Base-by-base conservation (phyloP, 2,329 filamentous ascomycete genomes). In the Scortechinia acanthostroma region DNA sequence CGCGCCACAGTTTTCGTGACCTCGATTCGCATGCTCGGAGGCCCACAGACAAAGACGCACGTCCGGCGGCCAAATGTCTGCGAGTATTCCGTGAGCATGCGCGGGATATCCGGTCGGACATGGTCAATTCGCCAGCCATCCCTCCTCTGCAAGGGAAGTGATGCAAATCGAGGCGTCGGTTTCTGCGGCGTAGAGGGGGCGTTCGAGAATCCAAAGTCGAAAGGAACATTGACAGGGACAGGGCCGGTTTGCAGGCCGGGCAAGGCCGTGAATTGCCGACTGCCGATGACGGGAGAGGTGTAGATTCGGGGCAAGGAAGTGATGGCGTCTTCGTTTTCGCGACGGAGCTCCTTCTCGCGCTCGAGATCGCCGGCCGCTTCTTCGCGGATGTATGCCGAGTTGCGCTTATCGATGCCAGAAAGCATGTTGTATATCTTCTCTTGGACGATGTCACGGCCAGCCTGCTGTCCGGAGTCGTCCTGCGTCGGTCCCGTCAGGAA, bases 61-160 rank as follows among this genome's bases (percentile, higher is more conserved):
- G 88, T 90, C 47, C 89, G 71, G 40, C 86, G 73, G 2, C 91
- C 91, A 47, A 94, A 84, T 46, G 84, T 80, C 1, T 81, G 81
- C 3, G 88, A 86, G 76, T 90, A 84, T 51, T 93, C 82, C 55
- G 80, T 83, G 45, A 97, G 74, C 79, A 95, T 88, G 60, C 85
- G 91, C 1, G 88, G 85, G 25, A 97, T 77, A 53, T 95, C 86
- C 0, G 91, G 91, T 0, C 91, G 80, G 16, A 90, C 90, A 62
- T 96, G 96, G 64, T 96, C 91, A 14, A 93, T 89, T 51, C 79
- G 86, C 89, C 91, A 95, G 45, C 90, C 88, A 52, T 88, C 84
- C n/a, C n/a, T n/a, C n/a, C n/a, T n/a, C n/a, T n/a, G n/a, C n/a
- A n/a, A n/a, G n/a, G n/a, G n/a, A n/a, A 58, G 66, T 63, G 49